Conservation (phyloP, 2,329 filamentous ascomycete species). For the Paraconiothyrium sp. region DNA sequence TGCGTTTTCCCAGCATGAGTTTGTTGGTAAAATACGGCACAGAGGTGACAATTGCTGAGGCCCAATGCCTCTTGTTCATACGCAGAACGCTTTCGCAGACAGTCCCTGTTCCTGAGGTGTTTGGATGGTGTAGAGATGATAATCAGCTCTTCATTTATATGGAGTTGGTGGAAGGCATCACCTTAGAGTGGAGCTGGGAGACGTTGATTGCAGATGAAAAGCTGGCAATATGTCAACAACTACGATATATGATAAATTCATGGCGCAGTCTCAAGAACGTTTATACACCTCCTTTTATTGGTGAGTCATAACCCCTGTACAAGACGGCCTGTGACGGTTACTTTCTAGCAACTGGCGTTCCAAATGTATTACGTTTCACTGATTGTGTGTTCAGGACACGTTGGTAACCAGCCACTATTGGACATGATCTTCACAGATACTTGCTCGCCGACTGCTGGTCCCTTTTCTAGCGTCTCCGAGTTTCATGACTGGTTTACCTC, state of each 20-base stretch:
- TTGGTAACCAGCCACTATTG: conserved; percentile 25
- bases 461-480: conserved; percentile 25
- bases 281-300: conserved; percentile 14
- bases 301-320: conserved; percentile 14
- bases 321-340: neutral
- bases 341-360: neutral
- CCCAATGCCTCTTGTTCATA: conserved; percentile 22
- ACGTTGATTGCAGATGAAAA: conserved; percentile 20
- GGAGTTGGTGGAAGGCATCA: conserved; percentile 27
- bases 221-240: conserved; percentile 22
- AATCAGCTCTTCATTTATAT: conserved; percentile 32
- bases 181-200: conserved; percentile 27
- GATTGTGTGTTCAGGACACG: conserved; percentile 18
- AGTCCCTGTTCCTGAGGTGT: conserved; percentile 30
- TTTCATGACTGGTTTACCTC: conserved; percentile 36
- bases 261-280: conserved; percentile 16
- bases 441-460: conserved; percentile 23
- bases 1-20: conserved; percentile 20
- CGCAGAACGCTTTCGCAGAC: conserved; percentile 18
- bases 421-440: conserved; percentile 26
- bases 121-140: conserved; percentile 27
- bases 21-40: conserved; percentile 29
- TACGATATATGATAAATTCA: conserved; percentile 19
- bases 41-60: conserved; percentile 23
- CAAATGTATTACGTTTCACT: neutral